Base-by-base conservation (phyloP, 2,329 filamentous ascomycete genomes). In the Diaporthe sp. region DNA sequence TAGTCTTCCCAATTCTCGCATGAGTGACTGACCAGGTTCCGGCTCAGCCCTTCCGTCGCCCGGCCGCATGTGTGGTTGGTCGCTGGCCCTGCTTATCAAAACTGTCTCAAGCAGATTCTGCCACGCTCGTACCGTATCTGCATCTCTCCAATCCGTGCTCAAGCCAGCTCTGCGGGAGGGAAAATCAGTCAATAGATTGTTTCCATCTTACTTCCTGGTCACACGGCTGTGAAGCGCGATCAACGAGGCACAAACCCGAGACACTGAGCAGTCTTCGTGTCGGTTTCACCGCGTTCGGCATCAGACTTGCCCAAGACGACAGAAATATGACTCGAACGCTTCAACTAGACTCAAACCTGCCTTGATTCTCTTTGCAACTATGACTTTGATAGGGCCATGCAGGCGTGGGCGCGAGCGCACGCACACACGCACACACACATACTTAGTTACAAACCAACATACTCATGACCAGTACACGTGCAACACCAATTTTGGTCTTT, bases 191-290 rank as follows among this genome's bases (percentile, higher is more conserved):
- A 61, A 69, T 46, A 51, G 37, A 55, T 69, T 55, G 73, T 76
- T 74, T 68, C 67, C 39, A 76, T 72, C 59, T 61, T 74, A 57
- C 46, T 46, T 72, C 37, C 51, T 59, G 53, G 67, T 72, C 68
- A 67, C 59, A 74, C 72, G 57, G 53, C 42, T 34, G 68, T 19
- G 31, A 69, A 62, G 67, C 59, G 58, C 61, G 55, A 69, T 72
- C 74, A 25, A 42, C 42, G 37, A 74, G 72, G 67, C 72, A 74
- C 39, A 68, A 68, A 46, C n/a, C 61, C 62, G 42, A 68, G 53
- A 68, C 70, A 44, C 62, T 49, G 19, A 65, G 49, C 28, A 59
- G 51, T 69, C 31, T 49, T 57, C 65, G 65, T 59, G 31, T 55
- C 34, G 44, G 57, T 73, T 65, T 73, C 70, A 65, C 42, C 25